phyloP scores from a whole-genome alignment of 2,329 filamentous ascomycete genomes.

The Mycosphaerella sp. region DNA sequence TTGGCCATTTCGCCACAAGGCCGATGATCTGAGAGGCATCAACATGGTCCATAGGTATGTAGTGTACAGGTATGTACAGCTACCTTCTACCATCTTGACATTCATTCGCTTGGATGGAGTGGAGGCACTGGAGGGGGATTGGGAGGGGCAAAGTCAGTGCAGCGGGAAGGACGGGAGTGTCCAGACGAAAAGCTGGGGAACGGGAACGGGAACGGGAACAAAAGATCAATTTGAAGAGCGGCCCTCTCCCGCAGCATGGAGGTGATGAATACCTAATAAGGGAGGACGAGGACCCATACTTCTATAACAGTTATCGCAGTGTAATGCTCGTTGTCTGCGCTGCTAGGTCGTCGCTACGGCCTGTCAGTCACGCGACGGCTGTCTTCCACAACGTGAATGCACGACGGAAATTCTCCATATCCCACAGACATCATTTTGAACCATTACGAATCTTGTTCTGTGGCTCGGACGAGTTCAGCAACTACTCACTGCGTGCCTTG shows the following conservation, averaged over 20 bases:
- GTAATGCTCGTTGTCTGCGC: not conserved
- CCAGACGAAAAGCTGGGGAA: not conserved
- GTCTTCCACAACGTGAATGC: not conserved
- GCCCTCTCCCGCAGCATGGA: too few relatives aligned
- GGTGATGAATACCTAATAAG: too few relatives aligned
- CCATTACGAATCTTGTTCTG: constrained; percentile 86
- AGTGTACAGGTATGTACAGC: not conserved
- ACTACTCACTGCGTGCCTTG: constrained; percentile 47
- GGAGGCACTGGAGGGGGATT: not conserved
- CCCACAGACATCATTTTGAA: constrained; percentile 23
- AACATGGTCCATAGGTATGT: not conserved
- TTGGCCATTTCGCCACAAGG: too few relatives aligned
- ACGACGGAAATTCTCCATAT: not conserved
- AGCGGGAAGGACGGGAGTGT: not conserved
- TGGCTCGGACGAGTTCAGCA: constrained; percentile 87
- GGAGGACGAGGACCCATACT: too few relatives aligned
- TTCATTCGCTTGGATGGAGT: not conserved
- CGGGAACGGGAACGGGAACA: too few relatives aligned
- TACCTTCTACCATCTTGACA: not conserved
- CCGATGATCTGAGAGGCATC: too few relatives aligned
- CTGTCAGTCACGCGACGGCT: not conserved
- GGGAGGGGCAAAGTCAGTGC: not conserved
- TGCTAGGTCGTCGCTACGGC: not conserved
- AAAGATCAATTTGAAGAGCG: too few relatives aligned
- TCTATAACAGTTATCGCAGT: too few relatives aligned